Percentiles rank a stretch among this genome's conserved stretches.
phyloP scores from a whole-genome alignment of 1,139 yeast species.

The Pichia sp. region DNA sequence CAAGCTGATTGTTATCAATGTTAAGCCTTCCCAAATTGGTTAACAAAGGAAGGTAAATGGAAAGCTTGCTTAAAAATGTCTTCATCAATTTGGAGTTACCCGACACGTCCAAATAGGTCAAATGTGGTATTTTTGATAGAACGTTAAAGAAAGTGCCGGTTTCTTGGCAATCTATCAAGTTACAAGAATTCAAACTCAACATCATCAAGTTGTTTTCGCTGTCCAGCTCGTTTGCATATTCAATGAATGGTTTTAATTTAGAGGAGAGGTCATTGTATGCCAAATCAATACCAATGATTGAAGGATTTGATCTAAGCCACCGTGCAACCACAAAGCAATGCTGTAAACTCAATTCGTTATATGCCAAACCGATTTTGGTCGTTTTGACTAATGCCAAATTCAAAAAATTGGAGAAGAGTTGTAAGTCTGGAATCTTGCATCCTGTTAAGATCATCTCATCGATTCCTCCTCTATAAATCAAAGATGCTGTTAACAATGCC shows the following conservation, averaged over 20 bases:
- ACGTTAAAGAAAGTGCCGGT: constrained; percentile 27
- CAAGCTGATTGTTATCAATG: constrained; percentile 54
- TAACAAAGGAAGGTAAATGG: constrained; percentile 55
- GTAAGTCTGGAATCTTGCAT: constrained; percentile 56
- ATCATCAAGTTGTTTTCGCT: constrained; percentile 35
- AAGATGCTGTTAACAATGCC: constrained; percentile 64
- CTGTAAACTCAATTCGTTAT: constrained; percentile 49
- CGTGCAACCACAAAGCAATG: constrained; percentile 50
- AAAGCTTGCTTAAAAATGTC: constrained; percentile 37
- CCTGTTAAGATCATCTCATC: constrained; percentile 70
- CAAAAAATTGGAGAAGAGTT: constrained; percentile 53
- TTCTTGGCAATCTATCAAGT: constrained; percentile 33
- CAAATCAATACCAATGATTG: constrained; percentile 53
- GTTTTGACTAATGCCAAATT: constrained; percentile 53
- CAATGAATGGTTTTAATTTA: constrained; percentile 50
- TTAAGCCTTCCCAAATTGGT: constrained; percentile 54
- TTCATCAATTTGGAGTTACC: constrained; percentile 59
- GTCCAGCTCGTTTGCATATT: constrained; percentile 29
- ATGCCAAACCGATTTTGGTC: constrained; percentile 61
- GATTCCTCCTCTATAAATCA: constrained; percentile 66
- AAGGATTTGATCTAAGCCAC: constrained; percentile 39
- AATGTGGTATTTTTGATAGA: constrained; percentile 45
- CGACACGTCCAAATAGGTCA: constrained; percentile 63
- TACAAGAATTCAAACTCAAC: constrained; percentile 51
- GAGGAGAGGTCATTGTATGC: constrained; percentile 62